Base-by-base conservation (phyloP, 768 basidiomycete species). In the Naganishia kalamii region DNA sequence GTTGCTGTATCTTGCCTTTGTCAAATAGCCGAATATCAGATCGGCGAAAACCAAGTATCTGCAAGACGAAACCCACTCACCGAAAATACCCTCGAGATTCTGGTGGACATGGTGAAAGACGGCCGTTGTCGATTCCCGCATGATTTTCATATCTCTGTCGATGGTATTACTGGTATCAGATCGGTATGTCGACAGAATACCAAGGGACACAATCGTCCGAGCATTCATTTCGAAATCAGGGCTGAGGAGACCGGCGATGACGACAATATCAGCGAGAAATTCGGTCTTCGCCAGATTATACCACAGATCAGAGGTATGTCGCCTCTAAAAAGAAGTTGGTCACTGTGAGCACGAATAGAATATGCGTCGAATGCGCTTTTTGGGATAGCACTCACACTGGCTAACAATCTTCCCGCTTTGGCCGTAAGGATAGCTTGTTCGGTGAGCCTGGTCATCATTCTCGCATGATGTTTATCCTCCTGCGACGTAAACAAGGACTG, bases 141-240 rank as follows among this genome's bases (percentile, higher is more conserved):
- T 57, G n/a, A 40, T 11, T 57, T 57, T 35, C 54, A 40, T 57
- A 23, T 57, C 54, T 7, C 54, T 19, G 54, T 57, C 54, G 21
- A 57, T 40, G 19, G 54, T 40, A 23, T 33, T 23, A 57, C 54
- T 57, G n/a, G 35, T 23, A 23, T 57, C 54, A 10, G 25, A 37
- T 15, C 54, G 54, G 37, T 57, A 57, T 33, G 11, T 27, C 4
- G 35, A 33, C n/a, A 57, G 32, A 17, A 35, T 40, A 21, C 35
- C 54, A 11, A 57, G 54, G 17, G 54, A 19, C 40, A 12, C 10
- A 27, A 57, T 57, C 2, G 54, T 57, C 19, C 54, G 33, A 4
- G 37, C 37, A 40, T 57, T 57, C 54, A 57, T 57, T 21, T 57
- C 54, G 19, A 57, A 57, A 23, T 57, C 54, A 17, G 54, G 54